Percentiles rank a stretch among this genome's conserved stretches.
Evolutionary conservation across 768 basidiomycete genomes (phyloP).

Genomic region (Dacryopinax primogenitus): DNA sequence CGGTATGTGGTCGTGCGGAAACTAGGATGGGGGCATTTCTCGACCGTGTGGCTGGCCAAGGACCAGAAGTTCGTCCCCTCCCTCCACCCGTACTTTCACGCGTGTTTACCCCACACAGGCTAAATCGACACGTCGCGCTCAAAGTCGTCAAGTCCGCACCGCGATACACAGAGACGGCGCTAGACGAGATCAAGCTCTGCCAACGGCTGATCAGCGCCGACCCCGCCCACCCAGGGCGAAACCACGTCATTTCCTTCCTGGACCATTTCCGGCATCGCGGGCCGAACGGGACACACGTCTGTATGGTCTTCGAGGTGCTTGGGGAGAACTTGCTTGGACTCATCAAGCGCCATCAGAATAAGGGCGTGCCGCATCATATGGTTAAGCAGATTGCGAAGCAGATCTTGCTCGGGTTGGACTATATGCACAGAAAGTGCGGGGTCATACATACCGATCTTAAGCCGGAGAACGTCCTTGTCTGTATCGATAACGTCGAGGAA

Average conservation of each 20-base stretch:
- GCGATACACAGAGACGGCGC: constrained; percentile 92
- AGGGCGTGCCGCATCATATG: constrained; percentile 85
- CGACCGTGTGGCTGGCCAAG: constrained; percentile 84
- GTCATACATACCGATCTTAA: constrained; percentile 98
- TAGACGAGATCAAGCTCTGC: constrained; percentile 97
- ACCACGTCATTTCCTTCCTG: constrained; percentile 92
- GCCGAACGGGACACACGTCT: constrained; percentile 92
- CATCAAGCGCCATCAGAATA: constrained; percentile 97
- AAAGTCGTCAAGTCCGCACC: constrained; percentile 98
- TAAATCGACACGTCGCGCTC: constrained; percentile 92
- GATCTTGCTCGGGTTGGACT: constrained; percentile 86
- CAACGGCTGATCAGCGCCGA: constrained; percentile 83
- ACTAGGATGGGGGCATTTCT: constrained; percentile 96
- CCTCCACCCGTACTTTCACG: not conserved
- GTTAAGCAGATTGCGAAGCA: constrained; percentile 97
- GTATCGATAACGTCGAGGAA: constrained; percentile 89
- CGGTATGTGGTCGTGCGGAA: constrained; percentile 82
- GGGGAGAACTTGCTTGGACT: constrained; percentile 92
- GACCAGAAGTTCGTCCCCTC: constrained; percentile 30
- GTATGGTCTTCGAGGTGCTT: constrained; percentile 98
- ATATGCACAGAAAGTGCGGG: constrained; percentile 94
- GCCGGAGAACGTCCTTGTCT: constrained; percentile 94
- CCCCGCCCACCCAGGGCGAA: constrained; percentile 71
- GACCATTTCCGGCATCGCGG: constrained; percentile 97
- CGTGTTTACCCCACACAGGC: constrained; percentile 36